Evolutionary conservation across 208 protist species (phyloP), one percentile per base, ranked within the genome.

Genomic region (Naegleria lovaniensis): DNA sequence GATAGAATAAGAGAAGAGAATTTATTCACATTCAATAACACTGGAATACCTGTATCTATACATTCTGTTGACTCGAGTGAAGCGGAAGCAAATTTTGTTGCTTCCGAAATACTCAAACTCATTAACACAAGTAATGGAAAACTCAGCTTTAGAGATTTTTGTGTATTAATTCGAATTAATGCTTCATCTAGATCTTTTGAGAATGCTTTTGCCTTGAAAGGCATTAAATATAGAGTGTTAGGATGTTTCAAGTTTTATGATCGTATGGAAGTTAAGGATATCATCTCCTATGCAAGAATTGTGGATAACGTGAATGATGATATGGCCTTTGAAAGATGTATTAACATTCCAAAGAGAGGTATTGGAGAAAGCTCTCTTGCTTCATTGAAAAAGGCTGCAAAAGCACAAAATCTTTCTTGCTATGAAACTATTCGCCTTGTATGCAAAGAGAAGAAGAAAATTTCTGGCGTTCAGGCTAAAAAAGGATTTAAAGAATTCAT

Each of bases 191-290:
- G 67, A 79, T 36, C 29, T 9, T 79, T 79, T 36, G 67, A 79
- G n/a, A 79, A 25, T 33, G 7, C 7, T 36, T 79, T 79, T 79
- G 67, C 6, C 7, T 0, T 29, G 6, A 11, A 79, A 6, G 67
- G 67, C n/a, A 79, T 79, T 36, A 33, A 79, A 36, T 79, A 79
- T 79, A 29, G n/a, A 36, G 67, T 79, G 3, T 36, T 79, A 1
- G 67, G 67, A 36, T 79, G 67, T 36, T 79, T 36, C 9, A 79
- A 79, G 36, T 79, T 79, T 9, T 79, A 79, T 33, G 67, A 79
- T 79, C 67, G 67, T 79, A 79, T 79, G 67, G 67, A 79, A 79
- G 67, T 79, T 29, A 79, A 79, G 9, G 67, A 79, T 79, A 79
- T 79, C n/a, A 36, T 79, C 9, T 19, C 29, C 29, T 79, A 79